phyloP scores from a whole-genome alignment of 768 basidiomycete species.

The Tricholoma terreum region DNA sequence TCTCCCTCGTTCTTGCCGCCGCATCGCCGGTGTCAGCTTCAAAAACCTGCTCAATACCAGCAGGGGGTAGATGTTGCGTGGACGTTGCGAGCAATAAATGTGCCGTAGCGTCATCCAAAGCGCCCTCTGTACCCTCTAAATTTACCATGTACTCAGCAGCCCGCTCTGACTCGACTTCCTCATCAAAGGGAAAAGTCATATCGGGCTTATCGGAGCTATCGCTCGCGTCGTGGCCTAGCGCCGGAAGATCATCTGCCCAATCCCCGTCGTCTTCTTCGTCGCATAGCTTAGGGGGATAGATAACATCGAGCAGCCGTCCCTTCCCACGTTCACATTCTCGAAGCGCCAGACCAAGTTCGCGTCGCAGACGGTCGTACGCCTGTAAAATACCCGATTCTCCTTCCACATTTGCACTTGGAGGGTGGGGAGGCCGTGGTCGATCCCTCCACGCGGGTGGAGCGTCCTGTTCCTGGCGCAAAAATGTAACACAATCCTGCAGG shows the following conservation, averaged over 20 bases:
- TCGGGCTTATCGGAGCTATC: conserved; percentile 54
- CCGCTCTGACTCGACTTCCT: conserved; percentile 18
- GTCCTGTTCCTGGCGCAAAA: conserved; percentile 44
- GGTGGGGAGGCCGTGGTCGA: conserved; percentile 13
- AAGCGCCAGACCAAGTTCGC: conserved; percentile 74
- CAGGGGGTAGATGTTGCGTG: conserved; percentile 54
- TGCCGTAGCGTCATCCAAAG: conserved; percentile 51
- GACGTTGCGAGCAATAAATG: conserved; percentile 54
- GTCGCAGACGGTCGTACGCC: conserved; percentile 72
- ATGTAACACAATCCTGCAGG: conserved; percentile 57
- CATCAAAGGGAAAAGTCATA: conserved; percentile 35
- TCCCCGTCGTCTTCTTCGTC: conserved; percentile 38
- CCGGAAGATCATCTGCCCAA: conserved; percentile 48
- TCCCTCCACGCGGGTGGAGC: conserved; percentile 14
- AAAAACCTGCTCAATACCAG: conserved; percentile 80
- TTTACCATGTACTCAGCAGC: conserved; percentile 18
- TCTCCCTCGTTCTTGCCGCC: conserved; percentile 47
- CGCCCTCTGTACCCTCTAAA: conserved; percentile 25
- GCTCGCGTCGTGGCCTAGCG: conserved; percentile 50
- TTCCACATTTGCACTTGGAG: conserved; percentile 18
- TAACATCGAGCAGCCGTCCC: conserved; percentile 55
- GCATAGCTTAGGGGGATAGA: conserved; percentile 41
- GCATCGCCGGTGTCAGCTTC: conserved; percentile 57
- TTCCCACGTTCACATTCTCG: conserved; percentile 82
- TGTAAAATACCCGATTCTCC: conserved; percentile 50